Percentiles rank a stretch among this genome's conserved stretches.
Evolutionary conservation across 805 yeast species (phyloP).

Genomic region (Diddensiella caesifluorescens): DNA sequence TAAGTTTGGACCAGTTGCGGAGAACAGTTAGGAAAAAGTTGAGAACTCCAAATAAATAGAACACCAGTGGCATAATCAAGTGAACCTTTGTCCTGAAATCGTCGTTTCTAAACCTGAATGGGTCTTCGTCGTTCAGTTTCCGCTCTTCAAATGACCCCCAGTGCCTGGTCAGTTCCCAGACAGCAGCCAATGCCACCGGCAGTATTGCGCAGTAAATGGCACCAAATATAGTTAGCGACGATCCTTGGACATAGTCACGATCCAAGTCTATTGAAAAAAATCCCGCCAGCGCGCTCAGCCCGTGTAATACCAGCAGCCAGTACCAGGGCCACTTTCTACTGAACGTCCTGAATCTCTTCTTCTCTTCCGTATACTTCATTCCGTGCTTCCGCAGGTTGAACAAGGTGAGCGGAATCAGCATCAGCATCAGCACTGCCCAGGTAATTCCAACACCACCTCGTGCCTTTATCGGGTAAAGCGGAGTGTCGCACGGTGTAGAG

Average conservation of each 20-base stretch:
- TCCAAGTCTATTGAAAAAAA: slow-evolving; percentile 29
- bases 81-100: slow-evolving; percentile 23
- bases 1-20: slow-evolving; percentile 24
- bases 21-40: slow-evolving; percentile 26
- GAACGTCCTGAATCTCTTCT: slow-evolving; percentile 21
- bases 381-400: slow-evolving; percentile 28
- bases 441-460: slow-evolving; percentile 27
- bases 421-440: slow-evolving; percentile 20
- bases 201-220: slow-evolving; percentile 22
- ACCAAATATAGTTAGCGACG: slow-evolving; percentile 22
- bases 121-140: slow-evolving; percentile 24
- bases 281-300: slow-evolving; percentile 26
- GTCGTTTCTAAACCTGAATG: slow-evolving; percentile 19
- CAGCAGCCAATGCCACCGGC: slow-evolving; percentile 21
- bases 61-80: slow-evolving; percentile 23
- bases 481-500: slow-evolving; percentile 23
- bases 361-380: slow-evolving; percentile 16
- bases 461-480: slow-evolving; percentile 20
- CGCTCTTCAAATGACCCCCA: slow-evolving; percentile 31
- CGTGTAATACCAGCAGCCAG: slow-evolving; percentile 26
- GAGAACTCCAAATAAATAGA: slow-evolving; percentile 24
- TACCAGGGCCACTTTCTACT: slow-evolving; percentile 30
- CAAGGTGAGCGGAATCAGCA: slow-evolving; percentile 23
- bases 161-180: slow-evolving; percentile 27
- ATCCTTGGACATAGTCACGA: slow-evolving; percentile 27